These are phyloP conservation scores for Boletus vermiculosoides DNA, from an alignment of 768 basidiomycete genomes.

Conservation along the genomic window DNA sequence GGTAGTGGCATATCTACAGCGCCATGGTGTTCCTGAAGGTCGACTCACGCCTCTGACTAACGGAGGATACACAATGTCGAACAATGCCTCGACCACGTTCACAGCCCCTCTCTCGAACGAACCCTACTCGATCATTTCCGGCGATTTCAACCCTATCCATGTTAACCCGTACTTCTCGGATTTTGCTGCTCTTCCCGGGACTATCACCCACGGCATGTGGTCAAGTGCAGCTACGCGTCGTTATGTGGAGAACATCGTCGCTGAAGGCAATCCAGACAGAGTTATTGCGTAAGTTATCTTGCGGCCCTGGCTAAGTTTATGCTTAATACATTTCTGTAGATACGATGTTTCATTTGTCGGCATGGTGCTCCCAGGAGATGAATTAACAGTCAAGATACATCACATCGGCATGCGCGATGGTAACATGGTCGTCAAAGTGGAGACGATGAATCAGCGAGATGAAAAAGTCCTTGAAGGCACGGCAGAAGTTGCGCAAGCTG, in stretches of 20 bases:
- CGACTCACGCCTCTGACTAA: conserved; percentile 73
- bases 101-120: conserved; percentile 89
- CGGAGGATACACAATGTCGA: conserved; percentile 84
- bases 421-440: conserved; percentile 87
- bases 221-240: conserved; percentile 91
- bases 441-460: conserved; percentile 78
- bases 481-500: conserved; percentile 90
- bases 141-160: conserved; percentile 99
- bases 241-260: conserved; percentile 90
- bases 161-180: conserved; percentile 98
- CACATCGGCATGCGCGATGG: conserved; percentile 92
- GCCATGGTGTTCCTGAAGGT: conserved; percentile 81
- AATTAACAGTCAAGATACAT: conserved; percentile 80
- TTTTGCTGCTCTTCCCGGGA: conserved; percentile 88
- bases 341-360: conserved; percentile 96
- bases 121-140: conserved; percentile 92
- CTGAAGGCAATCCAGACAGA: conserved; percentile 88
- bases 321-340: conserved; percentile 36
- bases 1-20: conserved; percentile 87
- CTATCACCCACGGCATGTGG: conserved; percentile 98
- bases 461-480: conserved; percentile 92
- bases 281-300: conserved; percentile 69
- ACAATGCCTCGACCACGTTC: conserved; percentile 61
- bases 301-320: neutral
- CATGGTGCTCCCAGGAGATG: conserved; percentile 92